A percentile compares a stretch with the other conserved stretches of the same genome.
Conservation (phyloP, 2,329 filamentous ascomycete species). For the Aureobasidium sp. region DNA sequence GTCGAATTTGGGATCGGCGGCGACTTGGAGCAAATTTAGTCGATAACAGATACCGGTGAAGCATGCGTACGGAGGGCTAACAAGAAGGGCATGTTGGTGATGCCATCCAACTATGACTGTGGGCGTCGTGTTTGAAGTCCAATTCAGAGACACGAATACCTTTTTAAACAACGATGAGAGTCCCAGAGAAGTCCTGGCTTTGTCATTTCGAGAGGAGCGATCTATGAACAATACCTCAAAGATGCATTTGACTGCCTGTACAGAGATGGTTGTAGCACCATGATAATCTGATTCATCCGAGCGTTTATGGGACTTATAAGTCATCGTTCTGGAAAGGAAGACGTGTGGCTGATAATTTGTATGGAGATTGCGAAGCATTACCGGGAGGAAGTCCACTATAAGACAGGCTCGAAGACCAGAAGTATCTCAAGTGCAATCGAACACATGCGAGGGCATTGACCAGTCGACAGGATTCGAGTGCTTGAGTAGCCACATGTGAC, state of each 20-base stretch:
- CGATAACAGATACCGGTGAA: too few species aligned
- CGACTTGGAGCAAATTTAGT: too few species aligned
- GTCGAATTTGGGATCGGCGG: too few species aligned
- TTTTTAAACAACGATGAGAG: constrained; percentile 34
- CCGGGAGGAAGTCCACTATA: constrained; percentile 34
- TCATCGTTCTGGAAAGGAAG: constrained; percentile 34
- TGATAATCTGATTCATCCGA: constrained; percentile 38
- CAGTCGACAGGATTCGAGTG: too few species aligned
- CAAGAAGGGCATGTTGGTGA: constrained; percentile 46
- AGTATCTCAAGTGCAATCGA: too few species aligned
- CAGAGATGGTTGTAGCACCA: constrained; percentile 37
- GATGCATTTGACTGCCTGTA: constrained; percentile 36
- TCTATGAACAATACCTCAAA: constrained; percentile 38
- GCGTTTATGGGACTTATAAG: constrained; percentile 35
- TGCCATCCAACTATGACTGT: constrained; percentile 46
- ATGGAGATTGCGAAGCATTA: constrained; percentile 39
- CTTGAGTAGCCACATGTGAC: too few species aligned
- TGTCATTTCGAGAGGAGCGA: constrained; percentile 32
- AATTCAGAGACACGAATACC: neutral
- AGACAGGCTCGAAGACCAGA: neutral
- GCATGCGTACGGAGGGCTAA: too few species aligned
- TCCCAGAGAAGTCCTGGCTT: constrained; percentile 41
- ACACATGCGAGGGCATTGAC: too few species aligned
- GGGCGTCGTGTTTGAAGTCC: constrained; percentile 19
- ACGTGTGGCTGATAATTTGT: constrained; percentile 40